A percentile compares a stretch with the other conserved stretches of the same genome.
phyloP scores from a whole-genome alignment of 768 basidiomycete species.

The Suillus tomentosus region DNA sequence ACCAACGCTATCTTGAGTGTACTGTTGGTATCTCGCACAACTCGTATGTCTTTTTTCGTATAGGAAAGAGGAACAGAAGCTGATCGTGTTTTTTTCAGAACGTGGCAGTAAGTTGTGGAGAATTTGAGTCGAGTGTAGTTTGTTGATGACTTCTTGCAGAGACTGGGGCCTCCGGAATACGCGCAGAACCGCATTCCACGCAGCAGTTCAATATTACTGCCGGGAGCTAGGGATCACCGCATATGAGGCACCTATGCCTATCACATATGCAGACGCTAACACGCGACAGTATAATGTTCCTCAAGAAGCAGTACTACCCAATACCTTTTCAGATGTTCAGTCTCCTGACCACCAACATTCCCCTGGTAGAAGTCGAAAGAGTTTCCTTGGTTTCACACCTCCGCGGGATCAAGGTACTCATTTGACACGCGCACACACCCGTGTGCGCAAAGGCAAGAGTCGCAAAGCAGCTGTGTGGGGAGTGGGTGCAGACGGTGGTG shows the following conservation, averaged over 20 bases:
- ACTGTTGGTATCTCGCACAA: conserved; percentile 66
- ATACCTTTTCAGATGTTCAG: conserved; percentile 47
- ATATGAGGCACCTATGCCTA: conserved; percentile 60
- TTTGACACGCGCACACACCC: conserved; percentile 15
- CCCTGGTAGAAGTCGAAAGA: conserved; percentile 15
- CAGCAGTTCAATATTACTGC: conserved; percentile 73
- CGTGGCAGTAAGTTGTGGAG: conserved; percentile 35
- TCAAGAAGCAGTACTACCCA: conserved; percentile 1
- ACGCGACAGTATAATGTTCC: conserved; percentile 15
- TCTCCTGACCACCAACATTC: conserved; percentile 39
- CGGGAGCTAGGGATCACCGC: conserved; percentile 67
- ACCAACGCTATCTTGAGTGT: conserved; percentile 65
- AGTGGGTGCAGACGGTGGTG: conserved; percentile 27
- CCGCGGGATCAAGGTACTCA: conserved; percentile 20
- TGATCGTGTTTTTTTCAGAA: conserved; percentile 23
- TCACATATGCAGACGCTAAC: conserved; percentile 45
- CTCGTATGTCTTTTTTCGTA: conserved; percentile 34
- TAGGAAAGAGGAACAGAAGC: background rate
- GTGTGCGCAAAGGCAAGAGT: conserved; percentile 36
- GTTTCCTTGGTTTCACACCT: conserved; percentile 33
- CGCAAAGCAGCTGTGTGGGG: conserved; percentile 37
- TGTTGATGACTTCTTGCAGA: conserved; percentile 21
- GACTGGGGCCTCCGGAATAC: conserved; percentile 65
- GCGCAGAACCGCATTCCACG: conserved; percentile 78
- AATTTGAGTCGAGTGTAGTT: background rate